Evolutionary conservation across 2,329 filamentous ascomycete species (phyloP), one percentile per base, ranked within the genome.

Genomic region (Colletotrichum destructivum): DNA sequence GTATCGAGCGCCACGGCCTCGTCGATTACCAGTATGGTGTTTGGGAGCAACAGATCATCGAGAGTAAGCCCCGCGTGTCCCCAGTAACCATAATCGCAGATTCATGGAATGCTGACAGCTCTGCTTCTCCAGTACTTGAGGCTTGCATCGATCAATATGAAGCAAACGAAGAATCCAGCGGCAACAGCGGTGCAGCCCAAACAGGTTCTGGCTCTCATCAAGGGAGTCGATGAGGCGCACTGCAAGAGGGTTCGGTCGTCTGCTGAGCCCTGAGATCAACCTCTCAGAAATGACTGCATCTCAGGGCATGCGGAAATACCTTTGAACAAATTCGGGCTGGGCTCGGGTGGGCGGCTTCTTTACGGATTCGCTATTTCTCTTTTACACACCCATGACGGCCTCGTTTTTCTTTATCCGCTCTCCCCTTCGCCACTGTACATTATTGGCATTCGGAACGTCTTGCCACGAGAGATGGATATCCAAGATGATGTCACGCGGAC

Each of bases 11-110:
- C 75, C 92, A 97, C 79, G 96, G 96, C n/a, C 85, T 99, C 59
- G 94, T 99, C 13, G 96, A 99, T 83, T 99, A 98, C 80, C 93
- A 98, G 78, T 97, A 98, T 84, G 96, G 96, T 11, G 94, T 98
- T 35, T 97, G 94, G 90, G 96, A 98, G 82, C 95, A 98, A 79
- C 91, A 94, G 78, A 98, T 98, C 76, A 89, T 96, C 76, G 89
- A 89, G 70, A 88, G 95, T 98, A 86, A 83, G 93, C 87, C 31
- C 46, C 6, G 26, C 61, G 40, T 40, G 46, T 26, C 18, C 49
- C 47, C 13, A 42, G 31, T n/a, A 23, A 47, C 23, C 55, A 46
- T 23, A 21, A 9, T n/a, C 16, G 15, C 15, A 23, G 38, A 7
- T 26, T 8, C 21, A 51, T 26, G 18, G 15, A 42, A 42, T 35